phyloP scores from a whole-genome alignment of 257 asterid genomes.

The Jacaranda copaia region DNA sequence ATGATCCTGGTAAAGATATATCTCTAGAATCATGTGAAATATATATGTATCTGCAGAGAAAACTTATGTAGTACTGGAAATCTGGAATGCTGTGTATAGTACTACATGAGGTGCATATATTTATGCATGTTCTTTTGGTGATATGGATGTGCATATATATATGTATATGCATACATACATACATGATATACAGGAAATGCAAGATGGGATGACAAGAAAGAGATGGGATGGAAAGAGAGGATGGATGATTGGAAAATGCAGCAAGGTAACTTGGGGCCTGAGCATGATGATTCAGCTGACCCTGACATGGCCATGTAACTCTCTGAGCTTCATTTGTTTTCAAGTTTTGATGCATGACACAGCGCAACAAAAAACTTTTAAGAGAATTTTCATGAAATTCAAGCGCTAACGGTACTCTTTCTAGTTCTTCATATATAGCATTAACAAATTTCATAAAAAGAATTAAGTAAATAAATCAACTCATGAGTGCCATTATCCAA shows the following conservation, averaged over 20 bases:
- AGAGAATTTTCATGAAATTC: not conserved
- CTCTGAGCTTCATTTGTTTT: not conserved
- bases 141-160: not conserved
- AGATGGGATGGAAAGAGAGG: constrained; percentile 88
- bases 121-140: constrained; percentile 4
- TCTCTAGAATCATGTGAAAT: not conserved
- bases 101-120: not conserved
- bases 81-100: not conserved
- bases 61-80: not conserved
- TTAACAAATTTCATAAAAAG: not conserved
- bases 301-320: constrained; percentile 81
- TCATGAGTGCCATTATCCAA: not conserved
- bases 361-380: not conserved
- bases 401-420: too few relatives aligned
- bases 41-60: not conserved
- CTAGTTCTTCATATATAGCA: too few relatives aligned
- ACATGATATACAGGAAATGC: constrained; percentile 59
- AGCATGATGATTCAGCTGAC: constrained; percentile 71
- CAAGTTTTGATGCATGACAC: not conserved
- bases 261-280: constrained; percentile 78
- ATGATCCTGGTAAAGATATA: constrained; percentile 62
- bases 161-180: too few relatives aligned
- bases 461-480: not conserved
- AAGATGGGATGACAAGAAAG: constrained; percentile 89
- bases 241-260: constrained; percentile 98